These are phyloP conservation scores for Tuber umbilicatum DNA, from an alignment of 495 filamentous ascomycete species.

Conservation along the genomic window DNA sequence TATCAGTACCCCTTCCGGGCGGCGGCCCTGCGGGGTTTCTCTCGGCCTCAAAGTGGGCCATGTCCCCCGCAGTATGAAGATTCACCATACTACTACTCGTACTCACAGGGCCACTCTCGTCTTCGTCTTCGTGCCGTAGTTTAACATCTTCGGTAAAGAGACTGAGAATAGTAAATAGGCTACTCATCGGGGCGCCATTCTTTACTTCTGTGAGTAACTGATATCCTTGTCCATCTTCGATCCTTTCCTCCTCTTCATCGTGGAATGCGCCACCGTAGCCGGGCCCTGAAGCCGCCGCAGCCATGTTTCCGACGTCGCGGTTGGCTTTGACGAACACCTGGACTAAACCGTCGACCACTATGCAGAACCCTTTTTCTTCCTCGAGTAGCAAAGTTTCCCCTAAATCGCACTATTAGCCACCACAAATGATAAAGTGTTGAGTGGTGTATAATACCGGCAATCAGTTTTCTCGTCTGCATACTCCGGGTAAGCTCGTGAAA, in stretches of 20 bases:
- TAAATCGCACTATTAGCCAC: background rate
- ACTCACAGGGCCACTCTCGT: slow-evolving; percentile 46
- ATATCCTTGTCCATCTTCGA: slow-evolving; percentile 63
- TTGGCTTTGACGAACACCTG: slow-evolving; percentile 97
- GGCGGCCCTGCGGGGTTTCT: slow-evolving; percentile 17
- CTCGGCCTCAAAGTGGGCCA: slow-evolving; percentile 25
- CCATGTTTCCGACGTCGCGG: slow-evolving; percentile 49
- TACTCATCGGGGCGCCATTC: slow-evolving; percentile 97
- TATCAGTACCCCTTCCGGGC: slow-evolving; percentile 18
- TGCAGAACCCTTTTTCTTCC: slow-evolving; percentile 95
- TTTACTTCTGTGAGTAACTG: slow-evolving; percentile 95
- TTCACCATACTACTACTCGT: slow-evolving; percentile 46
- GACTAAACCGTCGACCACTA: slow-evolving; percentile 93
- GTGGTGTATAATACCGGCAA: slow-evolving; percentile 52
- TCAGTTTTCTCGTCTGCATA: slow-evolving; percentile 94
- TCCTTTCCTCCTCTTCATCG: slow-evolving; percentile 56
- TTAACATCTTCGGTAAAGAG: slow-evolving; percentile 93
- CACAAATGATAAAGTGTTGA: background rate
- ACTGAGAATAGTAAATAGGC: slow-evolving; percentile 91
- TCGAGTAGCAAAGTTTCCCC: slow-evolving; percentile 87
- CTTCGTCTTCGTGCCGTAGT: slow-evolving; percentile 60
- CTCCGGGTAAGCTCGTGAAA: slow-evolving; percentile 96
- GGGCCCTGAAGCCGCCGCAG: slow-evolving; percentile 32
- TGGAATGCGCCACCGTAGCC: slow-evolving; percentile 49
- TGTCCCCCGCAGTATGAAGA: slow-evolving; percentile 24